Conservation (phyloP, 345 rosid genomes). For the Hevea brasiliensis region DNA sequence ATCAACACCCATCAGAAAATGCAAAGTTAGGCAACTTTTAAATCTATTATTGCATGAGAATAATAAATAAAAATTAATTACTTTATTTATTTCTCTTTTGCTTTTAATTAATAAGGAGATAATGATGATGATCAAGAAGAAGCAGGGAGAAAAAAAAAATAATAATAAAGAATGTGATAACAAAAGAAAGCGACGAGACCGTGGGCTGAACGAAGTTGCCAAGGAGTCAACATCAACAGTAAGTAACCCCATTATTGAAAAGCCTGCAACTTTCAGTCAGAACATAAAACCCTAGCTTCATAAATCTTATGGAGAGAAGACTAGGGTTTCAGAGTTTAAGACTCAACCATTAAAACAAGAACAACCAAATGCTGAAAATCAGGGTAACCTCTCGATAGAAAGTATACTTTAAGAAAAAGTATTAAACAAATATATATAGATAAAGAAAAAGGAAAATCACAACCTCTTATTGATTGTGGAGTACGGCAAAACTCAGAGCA, state of each 20-base stretch:
- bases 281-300: conserved; percentile 30
- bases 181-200: conserved; percentile 20
- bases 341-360: neutral
- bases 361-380: neutral
- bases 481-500: no score
- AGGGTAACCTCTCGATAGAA: neutral
- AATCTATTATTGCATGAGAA: no score
- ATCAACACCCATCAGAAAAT: conserved; percentile 22
- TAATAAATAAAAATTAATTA: neutral
- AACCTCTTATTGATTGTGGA: no score
- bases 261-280: conserved; percentile 28
- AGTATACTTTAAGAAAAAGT: no score
- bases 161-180: neutral
- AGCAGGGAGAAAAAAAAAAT: neutral
- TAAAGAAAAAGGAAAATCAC: no score
- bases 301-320: neutral
- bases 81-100: conserved; percentile 5
- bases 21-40: no score
- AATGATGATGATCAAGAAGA: conserved; percentile 3
- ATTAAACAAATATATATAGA: no score
- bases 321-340: no score
- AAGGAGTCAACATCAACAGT: conserved; percentile 38
- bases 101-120: neutral
- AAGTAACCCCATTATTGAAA: conserved; percentile 21
- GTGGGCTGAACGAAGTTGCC: conserved; percentile 20